Percentiles rank a stretch among this genome's conserved stretches.
Conservation (phyloP, 1,139 yeast genomes). For the Sugiyamaella sp. region DNA sequence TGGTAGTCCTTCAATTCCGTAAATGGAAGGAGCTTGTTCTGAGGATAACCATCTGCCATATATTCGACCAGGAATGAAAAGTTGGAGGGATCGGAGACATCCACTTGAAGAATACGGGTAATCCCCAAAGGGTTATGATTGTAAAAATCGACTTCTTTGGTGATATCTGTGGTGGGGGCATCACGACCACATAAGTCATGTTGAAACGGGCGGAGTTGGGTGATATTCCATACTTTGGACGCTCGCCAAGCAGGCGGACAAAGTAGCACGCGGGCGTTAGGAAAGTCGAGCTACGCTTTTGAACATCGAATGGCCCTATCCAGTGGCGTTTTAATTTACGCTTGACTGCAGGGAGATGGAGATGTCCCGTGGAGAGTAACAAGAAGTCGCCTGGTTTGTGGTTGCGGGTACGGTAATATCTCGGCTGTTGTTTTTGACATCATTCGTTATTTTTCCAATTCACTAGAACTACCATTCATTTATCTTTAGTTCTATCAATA, state of each 20-base stretch:
- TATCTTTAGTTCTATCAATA: no score
- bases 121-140: background rate
- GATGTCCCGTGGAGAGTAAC: background rate
- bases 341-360: background rate
- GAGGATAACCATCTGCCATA: background rate
- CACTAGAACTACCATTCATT: no score
- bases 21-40: background rate
- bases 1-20: background rate
- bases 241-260: background rate
- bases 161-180: background rate
- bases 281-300: background rate
- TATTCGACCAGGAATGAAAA: background rate
- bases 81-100: background rate
- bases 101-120: background rate
- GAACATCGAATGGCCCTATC: background rate
- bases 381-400: background rate
- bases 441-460: no score
- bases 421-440: no score
- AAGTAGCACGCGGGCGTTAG: background rate
- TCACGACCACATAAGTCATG: background rate
- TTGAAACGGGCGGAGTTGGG: background rate
- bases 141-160: background rate
- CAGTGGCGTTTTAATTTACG: background rate
- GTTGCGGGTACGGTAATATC: no score
- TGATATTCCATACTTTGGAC: background rate